Evolutionary conservation across 2,329 filamentous ascomycete genomes (phyloP).

Genomic region (Pestalotiopsis sp.): DNA sequence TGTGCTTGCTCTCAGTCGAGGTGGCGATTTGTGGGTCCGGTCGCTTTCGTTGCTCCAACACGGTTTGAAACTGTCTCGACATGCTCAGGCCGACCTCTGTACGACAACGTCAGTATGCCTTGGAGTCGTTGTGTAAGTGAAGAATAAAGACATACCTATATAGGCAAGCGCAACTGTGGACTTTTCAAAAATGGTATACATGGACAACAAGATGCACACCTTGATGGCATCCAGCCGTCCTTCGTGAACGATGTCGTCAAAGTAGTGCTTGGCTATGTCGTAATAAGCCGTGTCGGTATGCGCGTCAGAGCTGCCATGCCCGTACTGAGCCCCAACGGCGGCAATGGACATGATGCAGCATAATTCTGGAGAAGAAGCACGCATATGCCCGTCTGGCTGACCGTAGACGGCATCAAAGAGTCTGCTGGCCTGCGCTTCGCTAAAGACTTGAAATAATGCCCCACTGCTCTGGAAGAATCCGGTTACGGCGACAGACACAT

Average conservation of each 20-base stretch:
- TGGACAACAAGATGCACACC: constrained; percentile 29
- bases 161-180: constrained; percentile 30
- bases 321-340: constrained; percentile 31
- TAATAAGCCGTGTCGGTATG: constrained; percentile 24
- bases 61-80: constrained; percentile 15
- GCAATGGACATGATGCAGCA: constrained; percentile 29
- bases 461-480: constrained; percentile 29
- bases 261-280: constrained; percentile 28
- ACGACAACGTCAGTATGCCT: neutral
- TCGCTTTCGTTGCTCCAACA: neutral
- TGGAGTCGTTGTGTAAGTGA: too few species aligned
- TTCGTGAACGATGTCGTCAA: constrained; percentile 27
- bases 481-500: constrained; percentile 19
- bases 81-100: constrained; percentile 27
- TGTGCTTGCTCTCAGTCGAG: constrained; percentile 17
- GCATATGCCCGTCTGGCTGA: constrained; percentile 11
- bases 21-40: neutral
- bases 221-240: constrained; percentile 30
- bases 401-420: constrained; percentile 23
- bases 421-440: constrained; percentile 21
- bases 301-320: constrained; percentile 19
- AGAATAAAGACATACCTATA: constrained; percentile 23
- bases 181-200: constrained; percentile 34
- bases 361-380: constrained; percentile 16
- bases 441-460: constrained; percentile 32